A percentile compares a stretch with the other conserved stretches of the same genome.
These are phyloP conservation scores for Aspergillus pseudoglaucus DNA, from an alignment of 2,329 filamentous ascomycete genomes.

Conservation along the genomic window DNA sequence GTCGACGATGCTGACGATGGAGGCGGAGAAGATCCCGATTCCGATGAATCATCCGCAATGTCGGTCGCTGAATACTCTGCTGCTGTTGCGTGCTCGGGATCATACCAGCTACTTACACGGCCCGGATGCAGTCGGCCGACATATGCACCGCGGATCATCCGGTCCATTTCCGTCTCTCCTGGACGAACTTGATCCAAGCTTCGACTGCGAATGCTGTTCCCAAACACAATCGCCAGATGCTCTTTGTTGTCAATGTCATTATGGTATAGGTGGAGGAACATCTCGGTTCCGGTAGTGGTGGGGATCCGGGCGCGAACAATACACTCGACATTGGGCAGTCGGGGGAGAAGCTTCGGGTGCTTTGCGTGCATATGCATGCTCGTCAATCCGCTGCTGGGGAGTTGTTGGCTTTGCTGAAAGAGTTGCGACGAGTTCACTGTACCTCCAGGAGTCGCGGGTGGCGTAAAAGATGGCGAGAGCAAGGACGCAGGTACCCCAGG, in stretches of 20 bases:
- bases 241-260: conserved; percentile 94
- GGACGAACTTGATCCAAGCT: conserved; percentile 45
- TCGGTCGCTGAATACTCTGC: conserved; percentile 9
- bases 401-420: conserved; percentile 22
- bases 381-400: conserved; percentile 20
- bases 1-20: conserved; percentile 1
- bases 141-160: conserved; percentile 93
- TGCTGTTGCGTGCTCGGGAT: conserved; percentile 25
- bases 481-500: conserved; percentile 47
- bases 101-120: conserved; percentile 65
- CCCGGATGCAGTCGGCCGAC: conserved; percentile 81
- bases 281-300: conserved; percentile 83
- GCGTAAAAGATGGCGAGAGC: conserved; percentile 48
- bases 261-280: conserved; percentile 92
- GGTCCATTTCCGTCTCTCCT: conserved; percentile 48
- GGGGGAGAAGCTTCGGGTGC: conserved; percentile 65
- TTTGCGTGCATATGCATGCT: conserved; percentile 38
- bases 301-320: conserved; percentile 92
- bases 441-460: conserved; percentile 39
- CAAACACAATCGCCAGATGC: conserved; percentile 95
- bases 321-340: conserved; percentile 80
- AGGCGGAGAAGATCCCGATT: conserved; percentile 10
- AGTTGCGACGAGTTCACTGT: conserved; percentile 25
- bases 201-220: conserved; percentile 69
- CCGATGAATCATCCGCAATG: conserved; percentile 4